Conservation (phyloP, 148 eudicot genomes). For the Rhododendron kiyosumense region DNA sequence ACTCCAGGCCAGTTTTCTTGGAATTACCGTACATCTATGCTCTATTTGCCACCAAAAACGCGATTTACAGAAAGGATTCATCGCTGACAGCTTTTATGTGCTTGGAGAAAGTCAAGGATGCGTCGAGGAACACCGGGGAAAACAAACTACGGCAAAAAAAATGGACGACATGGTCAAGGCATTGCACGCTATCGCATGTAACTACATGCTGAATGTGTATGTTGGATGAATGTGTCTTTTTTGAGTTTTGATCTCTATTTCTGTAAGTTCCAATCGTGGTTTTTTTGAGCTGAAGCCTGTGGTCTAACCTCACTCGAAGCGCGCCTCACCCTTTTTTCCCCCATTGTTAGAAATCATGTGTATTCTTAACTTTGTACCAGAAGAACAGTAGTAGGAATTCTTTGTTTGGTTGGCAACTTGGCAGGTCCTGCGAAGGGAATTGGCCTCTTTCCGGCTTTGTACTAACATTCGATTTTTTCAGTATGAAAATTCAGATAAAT, state of each 20-base stretch:
- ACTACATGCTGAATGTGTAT: no score
- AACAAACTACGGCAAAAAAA: neutral
- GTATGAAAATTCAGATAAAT: neutral
- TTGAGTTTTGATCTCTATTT: neutral
- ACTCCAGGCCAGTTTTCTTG: neutral
- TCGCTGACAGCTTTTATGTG: neutral
- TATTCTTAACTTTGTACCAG: neutral
- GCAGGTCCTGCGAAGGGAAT: neutral
- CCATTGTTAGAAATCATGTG: neutral
- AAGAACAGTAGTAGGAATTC: neutral
- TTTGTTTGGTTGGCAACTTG: neutral
- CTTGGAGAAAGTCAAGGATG: neutral
- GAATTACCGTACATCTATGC: neutral
- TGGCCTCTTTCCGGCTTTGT: neutral
- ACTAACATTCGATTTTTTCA: neutral
- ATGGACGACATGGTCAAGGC: neutral
- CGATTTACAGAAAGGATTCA: neutral
- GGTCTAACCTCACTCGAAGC: neutral
- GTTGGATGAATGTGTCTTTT: neutral
- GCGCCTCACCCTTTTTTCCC: neutral
- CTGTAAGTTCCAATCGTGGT: neutral
- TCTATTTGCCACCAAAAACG: neutral
- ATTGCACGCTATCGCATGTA: neutral
- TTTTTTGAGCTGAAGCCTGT: neutral
- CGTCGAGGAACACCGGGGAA: neutral